phyloP scores from a whole-genome alignment of 148 eudicot species.

The Rhododendron ferrugineum region DNA sequence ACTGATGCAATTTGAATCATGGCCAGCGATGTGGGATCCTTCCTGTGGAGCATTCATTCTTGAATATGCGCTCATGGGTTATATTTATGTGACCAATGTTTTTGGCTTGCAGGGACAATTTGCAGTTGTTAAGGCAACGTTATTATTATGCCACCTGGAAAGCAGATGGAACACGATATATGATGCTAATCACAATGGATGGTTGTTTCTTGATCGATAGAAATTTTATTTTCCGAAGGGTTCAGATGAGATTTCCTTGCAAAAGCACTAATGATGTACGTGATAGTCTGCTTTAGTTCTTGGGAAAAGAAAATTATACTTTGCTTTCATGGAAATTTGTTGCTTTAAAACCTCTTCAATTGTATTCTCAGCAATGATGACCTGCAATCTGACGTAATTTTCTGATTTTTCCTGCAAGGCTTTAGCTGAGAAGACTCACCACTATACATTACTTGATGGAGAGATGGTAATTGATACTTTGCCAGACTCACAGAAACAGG shows the following conservation, averaged over 20 bases:
- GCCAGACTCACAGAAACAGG: conserved; percentile 71
- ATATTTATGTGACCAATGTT: background rate
- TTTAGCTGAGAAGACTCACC: conserved; percentile 57
- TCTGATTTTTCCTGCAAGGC: conserved; percentile 29
- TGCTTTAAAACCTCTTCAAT: background rate
- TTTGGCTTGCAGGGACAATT: conserved; percentile 61
- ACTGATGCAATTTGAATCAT: background rate
- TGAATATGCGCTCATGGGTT: background rate
- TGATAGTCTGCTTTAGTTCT: background rate
- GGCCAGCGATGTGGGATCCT: background rate
- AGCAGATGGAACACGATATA: conserved; percentile 99
- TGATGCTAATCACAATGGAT: conserved; percentile 85
- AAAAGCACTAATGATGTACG: conserved; percentile 64
- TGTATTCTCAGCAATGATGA: background rate
- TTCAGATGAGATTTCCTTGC: conserved; percentile 98
- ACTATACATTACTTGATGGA: conserved; percentile 91
- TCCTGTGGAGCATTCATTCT: background rate
- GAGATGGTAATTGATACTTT: conserved; percentile 92
- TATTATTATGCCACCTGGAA: conserved; percentile 99
- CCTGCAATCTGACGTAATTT: conserved; percentile 15
- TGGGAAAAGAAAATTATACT: background rate
- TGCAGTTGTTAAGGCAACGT: conserved; percentile 79
- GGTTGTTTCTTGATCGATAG: conserved; percentile 90
- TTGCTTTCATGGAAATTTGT: background rate
- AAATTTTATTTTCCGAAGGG: conserved; percentile 83